Base-by-base conservation (phyloP, 345 rosid genomes). In the Lepidium didymum region DNA sequence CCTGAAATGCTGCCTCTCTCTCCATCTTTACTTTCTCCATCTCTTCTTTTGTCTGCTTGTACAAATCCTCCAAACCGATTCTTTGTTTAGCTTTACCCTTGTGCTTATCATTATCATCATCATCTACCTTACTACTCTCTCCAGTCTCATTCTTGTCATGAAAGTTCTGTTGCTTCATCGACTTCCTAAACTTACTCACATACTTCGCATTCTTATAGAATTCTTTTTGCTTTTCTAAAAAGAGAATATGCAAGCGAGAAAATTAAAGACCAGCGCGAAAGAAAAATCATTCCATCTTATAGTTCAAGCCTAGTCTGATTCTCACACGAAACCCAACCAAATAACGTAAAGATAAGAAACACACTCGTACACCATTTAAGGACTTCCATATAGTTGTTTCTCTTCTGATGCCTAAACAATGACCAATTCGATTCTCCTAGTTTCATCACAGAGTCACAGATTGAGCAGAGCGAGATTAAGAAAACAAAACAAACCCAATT, bases 141-240 rank as follows among this genome's bases (percentile, higher is more conserved):
- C 57, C 74, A 8, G 16, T 74, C 64, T 72, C 77, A 59, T 68
- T 64, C 36, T 50, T 62, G 10, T 56, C 86, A 81, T 77, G 74
- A 9, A 56, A 33, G 64, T 36, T 71, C 21, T 80, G 69, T 45
- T 76, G 85, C 83, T 86, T 86, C 16, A 64, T 16, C 45, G 79
- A 64, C 74, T 82, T 85, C 83, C 76, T 83, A 61, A 80, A 93
- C 84, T 84, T 86, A 79, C 82, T 83, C 37, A 90, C 84, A 60
- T 62, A 76, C 76, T 90, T 92, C 0, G 91, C 98, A 78, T 90
- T 92, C 81, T 85, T 87, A 67, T 86, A 90, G 74, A 86, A 87
- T 38, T 90, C 98, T 47, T 80, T 84, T 34, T 81, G 82, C 76
- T 84, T 81, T 77, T 90, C 97, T 88, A 81, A 27, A 27, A 8